phyloP scores from a whole-genome alignment of 1,139 yeast species.

The Taphrina wiesneri region DNA sequence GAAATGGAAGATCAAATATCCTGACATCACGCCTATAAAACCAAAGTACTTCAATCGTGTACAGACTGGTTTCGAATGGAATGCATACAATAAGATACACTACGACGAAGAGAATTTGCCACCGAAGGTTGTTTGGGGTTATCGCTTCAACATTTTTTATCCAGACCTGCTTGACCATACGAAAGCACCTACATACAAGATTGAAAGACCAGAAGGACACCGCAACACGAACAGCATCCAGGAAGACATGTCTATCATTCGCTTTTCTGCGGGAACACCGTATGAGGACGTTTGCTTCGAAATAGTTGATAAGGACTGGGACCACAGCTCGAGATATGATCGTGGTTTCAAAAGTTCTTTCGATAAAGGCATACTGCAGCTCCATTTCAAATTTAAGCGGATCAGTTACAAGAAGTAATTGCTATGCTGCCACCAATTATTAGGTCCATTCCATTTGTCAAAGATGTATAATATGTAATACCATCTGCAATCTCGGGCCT shows the following conservation, averaged over 20 bases:
- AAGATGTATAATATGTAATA: no score
- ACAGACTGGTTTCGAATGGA: constrained; percentile 48
- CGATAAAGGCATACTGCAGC: constrained; percentile 46
- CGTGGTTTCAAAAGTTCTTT: constrained; percentile 45
- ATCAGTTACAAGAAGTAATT: constrained; percentile 40
- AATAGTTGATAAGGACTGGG: constrained; percentile 48
- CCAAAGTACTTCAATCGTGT: constrained; percentile 46
- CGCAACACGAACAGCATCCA: constrained; percentile 35
- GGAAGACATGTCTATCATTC: constrained; percentile 44
- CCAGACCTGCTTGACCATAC: constrained; percentile 44
- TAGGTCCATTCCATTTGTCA: no score
- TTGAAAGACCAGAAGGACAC: constrained; percentile 41
- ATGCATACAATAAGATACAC: constrained; percentile 47
- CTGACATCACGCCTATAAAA: constrained; percentile 38
- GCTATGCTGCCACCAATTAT: no score
- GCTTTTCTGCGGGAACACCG: constrained; percentile 46
- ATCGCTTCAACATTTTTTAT: constrained; percentile 47
- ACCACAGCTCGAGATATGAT: constrained; percentile 43
- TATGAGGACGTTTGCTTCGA: constrained; percentile 48
- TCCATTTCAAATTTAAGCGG: constrained; percentile 47
- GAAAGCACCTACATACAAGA: constrained; percentile 45
- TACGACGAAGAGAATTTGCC: constrained; percentile 47
- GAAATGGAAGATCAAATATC: constrained; percentile 24
- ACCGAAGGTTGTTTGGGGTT: constrained; percentile 49
- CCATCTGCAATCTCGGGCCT: no score